Conservation (phyloP, 202 grass and related monocot genomes). For the Panicum hallii region DNA sequence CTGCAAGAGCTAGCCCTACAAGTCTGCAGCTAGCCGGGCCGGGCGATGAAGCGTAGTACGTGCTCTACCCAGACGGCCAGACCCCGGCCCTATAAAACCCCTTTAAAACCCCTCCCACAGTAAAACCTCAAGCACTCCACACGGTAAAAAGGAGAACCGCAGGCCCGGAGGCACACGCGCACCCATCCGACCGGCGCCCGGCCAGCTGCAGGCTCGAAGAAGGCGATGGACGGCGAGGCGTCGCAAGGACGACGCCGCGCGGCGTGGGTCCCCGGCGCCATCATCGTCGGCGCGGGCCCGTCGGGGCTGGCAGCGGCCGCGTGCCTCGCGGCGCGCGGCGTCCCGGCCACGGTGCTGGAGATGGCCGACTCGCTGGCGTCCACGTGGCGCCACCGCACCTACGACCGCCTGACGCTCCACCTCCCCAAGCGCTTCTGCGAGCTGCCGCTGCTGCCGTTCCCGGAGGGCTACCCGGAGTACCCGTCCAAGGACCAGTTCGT, state of each 20-base stretch:
- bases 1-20: background rate
- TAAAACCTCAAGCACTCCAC: conserved; percentile 9
- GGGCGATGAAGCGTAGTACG: background rate
- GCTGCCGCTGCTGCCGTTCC: conserved; percentile 84
- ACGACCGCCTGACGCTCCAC: conserved; percentile 92
- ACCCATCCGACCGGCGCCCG: background rate
- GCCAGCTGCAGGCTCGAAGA: background rate
- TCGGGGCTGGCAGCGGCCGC: conserved; percentile 82
- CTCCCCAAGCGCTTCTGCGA: conserved; percentile 92
- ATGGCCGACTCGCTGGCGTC: conserved; percentile 81
- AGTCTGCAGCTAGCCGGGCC: background rate
- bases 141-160: conserved; percentile 11
- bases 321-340: conserved; percentile 69
- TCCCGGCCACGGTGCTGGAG: conserved; percentile 80
- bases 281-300: conserved; percentile 90
- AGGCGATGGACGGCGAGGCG: conserved; percentile 36
- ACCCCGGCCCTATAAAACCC: conserved; percentile 10
- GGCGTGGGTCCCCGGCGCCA: conserved; percentile 60
- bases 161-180: background rate
- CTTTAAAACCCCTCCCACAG: conserved; percentile 56
- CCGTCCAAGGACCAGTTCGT: conserved; percentile 91
- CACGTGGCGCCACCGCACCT: conserved; percentile 87
- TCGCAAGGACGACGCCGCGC: background rate
- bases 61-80: background rate
- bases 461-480: conserved; percentile 67